phyloP scores from a whole-genome alignment of 23 red algal genomes.

The Porphyridium purpureum region DNA sequence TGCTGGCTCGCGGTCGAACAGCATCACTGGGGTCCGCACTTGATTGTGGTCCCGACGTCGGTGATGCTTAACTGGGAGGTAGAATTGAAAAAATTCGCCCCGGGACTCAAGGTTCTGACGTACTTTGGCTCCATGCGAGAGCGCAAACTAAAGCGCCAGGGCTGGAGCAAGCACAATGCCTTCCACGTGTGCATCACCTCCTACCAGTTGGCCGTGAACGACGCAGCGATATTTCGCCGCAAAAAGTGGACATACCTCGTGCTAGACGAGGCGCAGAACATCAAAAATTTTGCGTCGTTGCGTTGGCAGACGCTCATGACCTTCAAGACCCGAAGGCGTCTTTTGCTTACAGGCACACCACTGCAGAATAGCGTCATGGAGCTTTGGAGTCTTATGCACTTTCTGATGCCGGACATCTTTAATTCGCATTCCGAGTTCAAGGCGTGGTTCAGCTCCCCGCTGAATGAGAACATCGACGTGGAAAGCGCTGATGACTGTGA shows the following conservation, averaged over 20 bases:
- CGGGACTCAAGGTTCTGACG: slow-evolving; percentile 60
- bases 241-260: slow-evolving; percentile 86
- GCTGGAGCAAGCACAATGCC: slow-evolving; percentile 63
- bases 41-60: slow-evolving; percentile 86
- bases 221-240: slow-evolving; percentile 32
- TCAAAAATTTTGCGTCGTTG: slow-evolving; percentile 92
- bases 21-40: slow-evolving; percentile 65
- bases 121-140: slow-evolving; percentile 70
- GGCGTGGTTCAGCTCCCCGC: slow-evolving; percentile 76
- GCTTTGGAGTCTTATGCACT: slow-evolving; percentile 91
- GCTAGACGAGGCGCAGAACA: slow-evolving; percentile 94
- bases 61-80: slow-evolving; percentile 94
- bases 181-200: slow-evolving; percentile 90
- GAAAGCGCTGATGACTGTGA: background rate
- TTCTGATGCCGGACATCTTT: slow-evolving; percentile 91
- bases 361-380: slow-evolving; percentile 94
- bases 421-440: slow-evolving; percentile 70
- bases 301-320: slow-evolving; percentile 75
- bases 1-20: slow-evolving; percentile 62
- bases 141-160: slow-evolving; percentile 41
- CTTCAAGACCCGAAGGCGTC: slow-evolving; percentile 47
- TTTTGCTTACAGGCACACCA: slow-evolving; percentile 89
- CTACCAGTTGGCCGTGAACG: slow-evolving; percentile 65
- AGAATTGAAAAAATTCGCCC: slow-evolving; percentile 88
- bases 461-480: slow-evolving; percentile 10